These are phyloP conservation scores for Chlorella sp. DNA, from an alignment of 139 green algal genomes.

Conservation along the genomic window DNA sequence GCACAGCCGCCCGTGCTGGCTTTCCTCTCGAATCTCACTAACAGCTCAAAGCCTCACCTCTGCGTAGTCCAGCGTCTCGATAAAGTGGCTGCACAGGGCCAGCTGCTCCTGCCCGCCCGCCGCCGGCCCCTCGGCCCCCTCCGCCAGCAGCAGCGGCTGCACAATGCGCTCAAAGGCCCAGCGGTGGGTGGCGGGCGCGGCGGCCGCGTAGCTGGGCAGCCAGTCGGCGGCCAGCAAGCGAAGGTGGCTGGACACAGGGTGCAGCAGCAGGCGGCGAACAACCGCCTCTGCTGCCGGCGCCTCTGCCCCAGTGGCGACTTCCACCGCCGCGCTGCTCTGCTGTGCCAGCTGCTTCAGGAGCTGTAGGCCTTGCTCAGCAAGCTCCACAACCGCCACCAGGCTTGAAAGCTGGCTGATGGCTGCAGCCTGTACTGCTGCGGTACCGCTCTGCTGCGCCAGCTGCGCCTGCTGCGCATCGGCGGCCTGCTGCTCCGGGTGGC, in stretches of 20 bases:
- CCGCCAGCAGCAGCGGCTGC: constrained; percentile 30
- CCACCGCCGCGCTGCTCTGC: constrained; percentile 13
- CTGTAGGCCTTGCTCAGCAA: constrained; percentile 2
- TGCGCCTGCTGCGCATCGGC: not conserved
- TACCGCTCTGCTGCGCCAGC: not conserved
- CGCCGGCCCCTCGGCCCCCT: not conserved
- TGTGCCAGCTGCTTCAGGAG: constrained; percentile 37
- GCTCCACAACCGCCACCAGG: not conserved
- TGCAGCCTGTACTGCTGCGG: too few relatives aligned
- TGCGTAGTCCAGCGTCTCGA: constrained; percentile 23
- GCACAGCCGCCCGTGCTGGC: too few relatives aligned
- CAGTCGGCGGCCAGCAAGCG: constrained; percentile 9
- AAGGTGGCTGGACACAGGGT: not conserved
- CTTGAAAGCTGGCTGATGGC: too few relatives aligned
- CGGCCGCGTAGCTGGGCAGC: constrained; percentile 9
- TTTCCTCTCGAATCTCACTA: too few relatives aligned
- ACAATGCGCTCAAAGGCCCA: constrained; percentile 32
- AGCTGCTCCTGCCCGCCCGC: constrained; percentile 27
- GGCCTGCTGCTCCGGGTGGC: not conserved
- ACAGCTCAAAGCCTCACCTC: constrained; percentile 35
- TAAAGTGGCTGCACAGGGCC: constrained; percentile 26
- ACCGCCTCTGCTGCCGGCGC: constrained; percentile 17
- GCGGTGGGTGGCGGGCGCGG: constrained; percentile 2
- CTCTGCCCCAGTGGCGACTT: not conserved
- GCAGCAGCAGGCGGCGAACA: constrained; percentile 25